phyloP scores from a whole-genome alignment of 345 rosid genomes.

The Citrus reticulata region DNA sequence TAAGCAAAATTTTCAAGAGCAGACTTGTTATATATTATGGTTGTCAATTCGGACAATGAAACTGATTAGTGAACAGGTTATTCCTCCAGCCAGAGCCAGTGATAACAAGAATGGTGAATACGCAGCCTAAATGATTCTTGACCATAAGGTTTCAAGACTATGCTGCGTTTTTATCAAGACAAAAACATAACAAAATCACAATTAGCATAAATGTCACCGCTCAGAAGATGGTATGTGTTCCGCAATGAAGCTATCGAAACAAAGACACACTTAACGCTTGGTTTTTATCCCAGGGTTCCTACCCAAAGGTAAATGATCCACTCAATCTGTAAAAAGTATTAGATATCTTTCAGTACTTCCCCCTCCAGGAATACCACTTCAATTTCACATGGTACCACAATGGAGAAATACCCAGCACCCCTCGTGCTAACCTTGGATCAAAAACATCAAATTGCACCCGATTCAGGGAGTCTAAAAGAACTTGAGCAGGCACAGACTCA shows the following conservation, averaged over 20 bases:
- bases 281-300: neutral
- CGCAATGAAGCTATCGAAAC: neutral
- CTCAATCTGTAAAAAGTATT: neutral
- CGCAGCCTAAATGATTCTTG: neutral
- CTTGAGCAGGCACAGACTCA: conserved; percentile 78
- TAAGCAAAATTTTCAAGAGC: neutral
- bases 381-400: conserved; percentile 72
- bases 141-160: neutral
- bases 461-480: conserved; percentile 56
- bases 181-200: neutral
- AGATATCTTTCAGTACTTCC: conserved; percentile 37
- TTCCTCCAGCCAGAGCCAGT: neutral
- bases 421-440: conserved; percentile 68
- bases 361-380: conserved; percentile 77
- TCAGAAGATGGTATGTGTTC: neutral
- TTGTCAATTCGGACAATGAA: neutral
- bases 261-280: neutral
- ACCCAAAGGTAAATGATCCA: neutral
- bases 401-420: conserved; percentile 78
- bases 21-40: neutral
- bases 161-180: neutral
- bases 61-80: neutral
- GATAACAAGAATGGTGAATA: neutral
- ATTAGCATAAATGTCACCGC: neutral
- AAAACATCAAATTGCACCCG: conserved; percentile 76